Percentiles rank a stretch among this genome's conserved stretches.
These are phyloP conservation scores for Diatrype stigma DNA, from an alignment of 2,329 filamentous ascomycete species.

Conservation along the genomic window DNA sequence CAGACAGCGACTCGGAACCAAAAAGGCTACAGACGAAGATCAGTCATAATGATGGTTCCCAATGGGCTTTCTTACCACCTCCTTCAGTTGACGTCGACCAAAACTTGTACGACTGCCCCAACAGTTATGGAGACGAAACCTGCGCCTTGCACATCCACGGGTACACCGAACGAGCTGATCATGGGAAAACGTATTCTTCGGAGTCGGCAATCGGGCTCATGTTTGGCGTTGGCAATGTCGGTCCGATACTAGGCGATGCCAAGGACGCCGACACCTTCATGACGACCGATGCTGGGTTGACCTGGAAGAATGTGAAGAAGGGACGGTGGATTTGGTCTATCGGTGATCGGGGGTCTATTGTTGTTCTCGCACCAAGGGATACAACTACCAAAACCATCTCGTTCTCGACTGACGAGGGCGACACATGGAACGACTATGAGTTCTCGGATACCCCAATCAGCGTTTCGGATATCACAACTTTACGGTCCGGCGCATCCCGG, in stretches of 20 bases:
- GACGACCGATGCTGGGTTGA: conserved; percentile 84
- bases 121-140: conserved; percentile 52
- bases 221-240: conserved; percentile 90
- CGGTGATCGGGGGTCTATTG: conserved; percentile 89
- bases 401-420: conserved; percentile 79
- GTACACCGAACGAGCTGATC: conserved; percentile 85
- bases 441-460: conserved; percentile 70
- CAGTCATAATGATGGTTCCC: conserved; percentile 90
- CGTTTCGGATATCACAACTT: conserved; percentile 78
- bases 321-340: conserved; percentile 91
- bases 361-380: conserved; percentile 77
- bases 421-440: conserved; percentile 69
- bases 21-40: conserved; percentile 90
- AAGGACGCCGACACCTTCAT: conserved; percentile 85
- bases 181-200: conserved; percentile 81
- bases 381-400: conserved; percentile 63
- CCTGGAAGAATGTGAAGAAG: conserved; percentile 80
- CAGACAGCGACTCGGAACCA: conserved; percentile 56
- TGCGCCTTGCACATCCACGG: conserved; percentile 92
- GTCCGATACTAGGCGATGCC: conserved; percentile 58
- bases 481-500: conserved; percentile 82
- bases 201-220: conserved; percentile 84
- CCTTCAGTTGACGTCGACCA: conserved; percentile 66
- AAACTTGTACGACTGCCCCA: conserved; percentile 66
- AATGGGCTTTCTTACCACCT: conserved; percentile 76